phyloP scores from a whole-genome alignment of 1,284 basidiomycete species.

The Ustilago sp. region DNA sequence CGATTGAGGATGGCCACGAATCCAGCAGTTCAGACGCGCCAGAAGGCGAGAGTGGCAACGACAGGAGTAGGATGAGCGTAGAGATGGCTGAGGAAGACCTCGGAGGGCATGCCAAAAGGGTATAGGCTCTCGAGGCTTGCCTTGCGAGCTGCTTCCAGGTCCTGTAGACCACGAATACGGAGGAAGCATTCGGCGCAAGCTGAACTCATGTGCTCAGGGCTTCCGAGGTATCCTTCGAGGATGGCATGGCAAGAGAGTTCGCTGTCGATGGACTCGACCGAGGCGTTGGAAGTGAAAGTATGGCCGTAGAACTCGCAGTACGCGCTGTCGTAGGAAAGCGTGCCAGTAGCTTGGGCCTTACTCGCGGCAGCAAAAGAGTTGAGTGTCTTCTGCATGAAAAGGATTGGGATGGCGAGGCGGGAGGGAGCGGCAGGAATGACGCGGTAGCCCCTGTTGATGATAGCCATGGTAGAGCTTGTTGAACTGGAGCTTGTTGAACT shows the following conservation, averaged over 20 bases:
- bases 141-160: not conserved
- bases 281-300: not conserved
- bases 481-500: not conserved
- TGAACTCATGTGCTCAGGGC: not conserved
- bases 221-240: not conserved
- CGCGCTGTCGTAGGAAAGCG: not conserved
- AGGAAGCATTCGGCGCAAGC: not conserved
- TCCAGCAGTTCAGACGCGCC: not conserved
- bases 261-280: not conserved
- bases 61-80: not conserved
- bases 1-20: not conserved
- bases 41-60: not conserved
- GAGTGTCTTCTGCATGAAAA: not conserved
- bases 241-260: not conserved
- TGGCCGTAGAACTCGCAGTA: not conserved
- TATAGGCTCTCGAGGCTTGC: slow-evolving; percentile 1
- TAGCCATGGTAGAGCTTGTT: not conserved
- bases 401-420: not conserved
- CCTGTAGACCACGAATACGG: not conserved
- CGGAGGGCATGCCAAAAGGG: not conserved
- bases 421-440: not conserved
- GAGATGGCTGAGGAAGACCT: not conserved
- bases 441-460: not conserved
- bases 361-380: not conserved
- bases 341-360: not conserved